Percentiles rank a stretch among this genome's conserved stretches.
Evolutionary conservation across 1,139 yeast species (phyloP).

Genomic region (Suhomyces coccinellae): DNA sequence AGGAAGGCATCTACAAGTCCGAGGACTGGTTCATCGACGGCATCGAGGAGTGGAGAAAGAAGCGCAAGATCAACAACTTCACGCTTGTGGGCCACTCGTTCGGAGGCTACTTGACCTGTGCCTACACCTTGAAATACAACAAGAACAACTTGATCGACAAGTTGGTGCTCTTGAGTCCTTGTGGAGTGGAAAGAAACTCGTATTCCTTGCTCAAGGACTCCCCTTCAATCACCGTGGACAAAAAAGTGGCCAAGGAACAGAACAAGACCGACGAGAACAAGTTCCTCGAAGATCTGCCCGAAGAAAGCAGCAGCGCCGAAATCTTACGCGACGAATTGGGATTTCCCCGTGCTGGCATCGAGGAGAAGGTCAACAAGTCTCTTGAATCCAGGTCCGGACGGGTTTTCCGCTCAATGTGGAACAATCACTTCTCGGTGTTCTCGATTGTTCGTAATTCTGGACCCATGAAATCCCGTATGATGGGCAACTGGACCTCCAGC

Average conservation of each 20-base stretch:
- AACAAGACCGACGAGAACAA: constrained; percentile 16
- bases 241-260: constrained; percentile 16
- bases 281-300: constrained; percentile 5
- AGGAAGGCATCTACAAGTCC: constrained; percentile 40
- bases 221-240: constrained; percentile 15
- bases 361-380: constrained; percentile 7
- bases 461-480: constrained; percentile 37
- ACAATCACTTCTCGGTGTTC: constrained; percentile 40
- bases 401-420: constrained; percentile 37
- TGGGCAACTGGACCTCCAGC: constrained; percentile 44
- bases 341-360: constrained; percentile 6
- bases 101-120: constrained; percentile 84
- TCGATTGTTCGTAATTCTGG: constrained; percentile 37
- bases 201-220: constrained; percentile 28
- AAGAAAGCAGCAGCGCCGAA: neutral
- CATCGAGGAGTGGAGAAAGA: constrained; percentile 79
- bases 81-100: constrained; percentile 87
- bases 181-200: constrained; percentile 44
- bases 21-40: constrained; percentile 80
- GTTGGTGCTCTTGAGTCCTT: constrained; percentile 46
- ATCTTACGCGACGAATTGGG: constrained; percentile 3
- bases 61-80: constrained; percentile 56
- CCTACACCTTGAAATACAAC: constrained; percentile 70
- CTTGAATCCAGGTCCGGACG: constrained; percentile 22
- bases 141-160: constrained; percentile 34